phyloP scores from a whole-genome alignment of 805 yeast species.

The Myxozyma melibiosi region DNA sequence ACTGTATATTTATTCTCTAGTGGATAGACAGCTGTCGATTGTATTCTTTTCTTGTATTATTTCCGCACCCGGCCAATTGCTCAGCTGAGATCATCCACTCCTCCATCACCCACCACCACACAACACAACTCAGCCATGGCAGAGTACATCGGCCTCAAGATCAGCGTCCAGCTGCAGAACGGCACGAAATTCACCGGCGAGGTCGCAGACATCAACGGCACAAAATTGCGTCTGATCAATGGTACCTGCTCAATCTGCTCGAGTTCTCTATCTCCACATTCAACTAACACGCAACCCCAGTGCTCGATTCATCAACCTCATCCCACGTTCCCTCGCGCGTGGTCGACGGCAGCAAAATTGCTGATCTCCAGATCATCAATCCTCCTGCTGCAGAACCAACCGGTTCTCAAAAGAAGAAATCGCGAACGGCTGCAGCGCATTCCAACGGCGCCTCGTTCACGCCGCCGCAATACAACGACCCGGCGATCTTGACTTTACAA shows the following conservation, averaged over 20 bases:
- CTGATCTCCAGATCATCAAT: slow-evolving; percentile 37
- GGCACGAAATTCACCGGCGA: slow-evolving; percentile 42
- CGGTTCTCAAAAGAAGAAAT: slow-evolving; percentile 1
- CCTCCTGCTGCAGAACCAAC: slow-evolving; percentile 36
- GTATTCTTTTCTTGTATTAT: too few species aligned
- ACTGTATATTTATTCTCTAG: too few species aligned
- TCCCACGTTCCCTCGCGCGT: slow-evolving; percentile 23
- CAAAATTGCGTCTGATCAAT: slow-evolving; percentile 45
- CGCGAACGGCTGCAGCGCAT: neutral
- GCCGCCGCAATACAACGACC: slow-evolving; percentile 14
- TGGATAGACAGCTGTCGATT: too few species aligned
- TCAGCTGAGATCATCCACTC: neutral
- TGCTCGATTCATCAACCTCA: slow-evolving; percentile 19
- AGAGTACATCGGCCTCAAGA: slow-evolving; percentile 24
- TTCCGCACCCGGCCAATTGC: too few species aligned
- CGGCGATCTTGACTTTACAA: slow-evolving; percentile 26
- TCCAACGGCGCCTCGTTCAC: neutral
- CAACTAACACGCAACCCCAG: neutral
- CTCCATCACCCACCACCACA: neutral
- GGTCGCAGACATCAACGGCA: slow-evolving; percentile 49
- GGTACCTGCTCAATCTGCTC: slow-evolving; percentile 38
- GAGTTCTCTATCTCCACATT: neutral
- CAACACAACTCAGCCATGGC: slow-evolving; percentile 11
- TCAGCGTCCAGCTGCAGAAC: slow-evolving; percentile 25
- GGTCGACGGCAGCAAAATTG: slow-evolving; percentile 26